These are phyloP conservation scores for Penicillium sp. DNA, from an alignment of 2,329 filamentous ascomycete genomes.

Conservation along the genomic window DNA sequence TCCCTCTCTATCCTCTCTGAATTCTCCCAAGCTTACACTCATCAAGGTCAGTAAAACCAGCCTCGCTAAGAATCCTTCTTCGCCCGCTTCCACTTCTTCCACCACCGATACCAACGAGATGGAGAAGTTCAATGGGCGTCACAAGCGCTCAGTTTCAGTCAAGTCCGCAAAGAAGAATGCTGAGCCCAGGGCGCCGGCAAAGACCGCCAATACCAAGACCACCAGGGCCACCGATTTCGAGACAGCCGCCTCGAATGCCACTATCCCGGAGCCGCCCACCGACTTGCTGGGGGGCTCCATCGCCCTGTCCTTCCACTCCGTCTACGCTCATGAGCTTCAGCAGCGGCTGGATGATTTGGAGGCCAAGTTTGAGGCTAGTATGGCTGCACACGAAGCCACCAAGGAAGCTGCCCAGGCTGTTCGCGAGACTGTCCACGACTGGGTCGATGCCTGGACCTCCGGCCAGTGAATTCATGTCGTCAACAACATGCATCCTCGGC, in stretches of 20 bases:
- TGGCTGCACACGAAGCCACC: slow-evolving; percentile 13
- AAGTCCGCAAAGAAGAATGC: not conserved
- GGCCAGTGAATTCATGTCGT: slow-evolving; percentile 5
- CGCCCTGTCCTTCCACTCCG: slow-evolving; percentile 44
- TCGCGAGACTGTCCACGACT: slow-evolving; percentile 19
- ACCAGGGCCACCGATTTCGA: not conserved
- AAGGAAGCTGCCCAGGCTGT: slow-evolving; percentile 8
- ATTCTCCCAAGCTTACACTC: not conserved
- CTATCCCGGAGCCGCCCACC: not conserved
- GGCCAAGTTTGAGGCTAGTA: slow-evolving; percentile 53
- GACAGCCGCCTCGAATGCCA: not conserved
- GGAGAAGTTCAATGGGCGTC: not conserved
- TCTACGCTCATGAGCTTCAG: slow-evolving; percentile 58
- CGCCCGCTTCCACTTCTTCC: not conserved
- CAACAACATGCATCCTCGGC: not conserved
- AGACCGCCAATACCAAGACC: not conserved
- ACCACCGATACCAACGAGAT: not conserved
- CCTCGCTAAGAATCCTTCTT: not conserved
- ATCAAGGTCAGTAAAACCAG: not conserved
- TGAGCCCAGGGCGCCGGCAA: not conserved
- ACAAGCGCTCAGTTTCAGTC: not conserved
- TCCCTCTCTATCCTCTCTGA: not conserved
- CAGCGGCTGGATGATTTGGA: slow-evolving; percentile 57
- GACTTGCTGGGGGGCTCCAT: slow-evolving; percentile 23
- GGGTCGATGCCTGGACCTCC: slow-evolving; percentile 20